A percentile compares a stretch with the other conserved stretches of the same genome.
Conservation (phyloP, 2,329 filamentous ascomycete species). For the Beauveria varroae region DNA sequence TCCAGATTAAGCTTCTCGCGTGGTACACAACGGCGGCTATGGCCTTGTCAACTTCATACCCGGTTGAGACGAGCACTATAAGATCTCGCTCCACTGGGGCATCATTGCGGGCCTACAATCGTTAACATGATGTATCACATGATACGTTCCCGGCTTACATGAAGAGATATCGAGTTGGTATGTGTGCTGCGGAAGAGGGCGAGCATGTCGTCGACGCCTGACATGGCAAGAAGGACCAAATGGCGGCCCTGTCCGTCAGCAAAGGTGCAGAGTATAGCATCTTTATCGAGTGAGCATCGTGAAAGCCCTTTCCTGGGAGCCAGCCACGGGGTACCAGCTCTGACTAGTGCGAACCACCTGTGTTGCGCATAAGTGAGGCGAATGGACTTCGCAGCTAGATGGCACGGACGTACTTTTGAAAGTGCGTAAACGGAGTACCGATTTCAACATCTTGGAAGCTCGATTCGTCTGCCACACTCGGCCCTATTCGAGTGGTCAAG, state of each 20-base stretch:
- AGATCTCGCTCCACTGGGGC: constrained; percentile 45
- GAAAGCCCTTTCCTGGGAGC: constrained; percentile 75
- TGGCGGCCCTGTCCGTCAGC: constrained; percentile 63
- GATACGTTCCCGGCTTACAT: constrained; percentile 38
- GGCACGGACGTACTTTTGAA: constrained; percentile 36
- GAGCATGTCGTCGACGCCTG: constrained; percentile 62
- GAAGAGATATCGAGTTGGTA: constrained; percentile 59
- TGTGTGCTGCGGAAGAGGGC: constrained; percentile 60
- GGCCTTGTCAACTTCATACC: constrained; percentile 65
- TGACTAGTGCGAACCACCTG: constrained; percentile 75
- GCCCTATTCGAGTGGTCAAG: constrained; percentile 48
- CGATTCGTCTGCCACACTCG: constrained; percentile 51
- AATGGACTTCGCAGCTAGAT: background rate
- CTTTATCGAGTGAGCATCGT: constrained; percentile 62
- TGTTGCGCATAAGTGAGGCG: background rate
- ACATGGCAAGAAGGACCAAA: constrained; percentile 70
- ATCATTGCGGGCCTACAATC: constrained; percentile 58
- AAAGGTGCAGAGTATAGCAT: constrained; percentile 73
- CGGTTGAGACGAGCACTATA: constrained; percentile 62
- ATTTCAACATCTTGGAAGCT: constrained; percentile 48
- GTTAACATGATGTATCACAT: constrained; percentile 9
- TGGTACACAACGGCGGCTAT: constrained; percentile 81
- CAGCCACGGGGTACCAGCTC: constrained; percentile 77
- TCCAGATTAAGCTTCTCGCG: constrained; percentile 50
- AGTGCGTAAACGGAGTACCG: constrained; percentile 53